Conservation (phyloP, 441 rosid species). For the Biscutella laevigata region DNA sequence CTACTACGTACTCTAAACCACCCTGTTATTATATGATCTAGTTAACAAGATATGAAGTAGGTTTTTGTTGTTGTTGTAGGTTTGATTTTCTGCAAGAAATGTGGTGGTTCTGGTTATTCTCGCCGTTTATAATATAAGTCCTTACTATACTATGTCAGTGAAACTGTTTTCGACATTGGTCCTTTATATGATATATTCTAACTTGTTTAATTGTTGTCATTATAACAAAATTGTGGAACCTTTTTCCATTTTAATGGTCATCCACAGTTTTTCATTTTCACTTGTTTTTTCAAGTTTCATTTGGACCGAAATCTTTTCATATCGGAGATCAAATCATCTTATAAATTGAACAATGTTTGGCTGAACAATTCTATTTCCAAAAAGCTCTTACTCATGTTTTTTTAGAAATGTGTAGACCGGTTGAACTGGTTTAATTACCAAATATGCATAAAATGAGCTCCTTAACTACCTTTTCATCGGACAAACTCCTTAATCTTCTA, state of each 20-base stretch:
- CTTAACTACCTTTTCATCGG: too few relatives aligned
- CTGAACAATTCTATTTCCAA: too few relatives aligned
- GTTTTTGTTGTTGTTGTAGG: conserved; percentile 4
- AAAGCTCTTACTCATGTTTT: too few relatives aligned
- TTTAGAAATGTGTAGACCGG: too few relatives aligned
- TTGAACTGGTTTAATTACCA: too few relatives aligned
- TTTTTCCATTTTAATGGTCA: background rate
- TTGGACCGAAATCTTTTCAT: too few relatives aligned
- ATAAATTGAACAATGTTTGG: too few relatives aligned
- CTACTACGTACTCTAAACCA: background rate
- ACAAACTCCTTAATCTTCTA: too few relatives aligned
- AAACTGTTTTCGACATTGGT: background rate
- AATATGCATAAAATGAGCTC: too few relatives aligned
- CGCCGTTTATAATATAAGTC: conserved; percentile 16
- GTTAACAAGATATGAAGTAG: background rate
- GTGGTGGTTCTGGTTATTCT: conserved; percentile 29
- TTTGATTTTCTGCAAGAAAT: conserved; percentile 29
- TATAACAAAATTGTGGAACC: background rate
- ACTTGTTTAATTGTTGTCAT: conserved; percentile 7
- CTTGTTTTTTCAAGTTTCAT: too few relatives aligned
- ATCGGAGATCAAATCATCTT: too few relatives aligned
- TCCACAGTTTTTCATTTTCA: background rate
- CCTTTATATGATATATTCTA: background rate
- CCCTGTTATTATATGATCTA: too few relatives aligned
- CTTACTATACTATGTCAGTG: background rate